Percentiles rank a stretch among this genome's conserved stretches.
These are phyloP conservation scores for Brassica juncea DNA, from an alignment of 345 rosid species.

Conservation along the genomic window DNA sequence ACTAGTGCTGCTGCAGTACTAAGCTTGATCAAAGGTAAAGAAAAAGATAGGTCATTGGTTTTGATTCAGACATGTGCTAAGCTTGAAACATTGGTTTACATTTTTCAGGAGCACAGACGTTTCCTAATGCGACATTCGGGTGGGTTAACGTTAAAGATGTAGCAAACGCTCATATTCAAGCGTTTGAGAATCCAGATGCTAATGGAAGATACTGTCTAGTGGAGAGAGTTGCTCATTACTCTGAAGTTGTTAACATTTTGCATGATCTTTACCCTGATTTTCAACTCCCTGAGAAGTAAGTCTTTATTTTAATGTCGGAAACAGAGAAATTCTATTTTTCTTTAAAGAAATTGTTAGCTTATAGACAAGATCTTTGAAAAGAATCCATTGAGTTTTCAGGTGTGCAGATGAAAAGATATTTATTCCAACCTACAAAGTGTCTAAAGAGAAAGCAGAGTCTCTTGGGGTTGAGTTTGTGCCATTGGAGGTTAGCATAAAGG, in stretches of 20 bases:
- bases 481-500: constrained; percentile 76
- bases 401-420: constrained; percentile 77
- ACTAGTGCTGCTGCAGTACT: constrained; percentile 83
- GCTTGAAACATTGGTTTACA: background rate
- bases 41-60: background rate
- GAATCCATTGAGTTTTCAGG: constrained; percentile 37
- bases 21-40: constrained; percentile 69
- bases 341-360: background rate
- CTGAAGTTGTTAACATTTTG: constrained; percentile 66
- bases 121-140: constrained; percentile 70
- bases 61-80: background rate
- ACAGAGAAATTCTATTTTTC: constrained; percentile 6
- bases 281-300: constrained; percentile 82
- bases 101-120: constrained; percentile 66
- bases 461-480: constrained; percentile 83
- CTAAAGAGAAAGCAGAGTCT: constrained; percentile 65
- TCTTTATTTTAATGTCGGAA: background rate
- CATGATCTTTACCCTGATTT: constrained; percentile 64
- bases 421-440: constrained; percentile 76
- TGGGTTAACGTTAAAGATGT: constrained; percentile 94
- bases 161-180: constrained; percentile 85
- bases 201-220: constrained; percentile 84
- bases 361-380: background rate
- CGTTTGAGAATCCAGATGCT: constrained; percentile 78
- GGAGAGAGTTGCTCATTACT: constrained; percentile 77